Percentiles rank a stretch among this genome's conserved stretches.
These are phyloP conservation scores for Rhizopogon sp. DNA, from an alignment of 768 basidiomycete species.

Conservation along the genomic window DNA sequence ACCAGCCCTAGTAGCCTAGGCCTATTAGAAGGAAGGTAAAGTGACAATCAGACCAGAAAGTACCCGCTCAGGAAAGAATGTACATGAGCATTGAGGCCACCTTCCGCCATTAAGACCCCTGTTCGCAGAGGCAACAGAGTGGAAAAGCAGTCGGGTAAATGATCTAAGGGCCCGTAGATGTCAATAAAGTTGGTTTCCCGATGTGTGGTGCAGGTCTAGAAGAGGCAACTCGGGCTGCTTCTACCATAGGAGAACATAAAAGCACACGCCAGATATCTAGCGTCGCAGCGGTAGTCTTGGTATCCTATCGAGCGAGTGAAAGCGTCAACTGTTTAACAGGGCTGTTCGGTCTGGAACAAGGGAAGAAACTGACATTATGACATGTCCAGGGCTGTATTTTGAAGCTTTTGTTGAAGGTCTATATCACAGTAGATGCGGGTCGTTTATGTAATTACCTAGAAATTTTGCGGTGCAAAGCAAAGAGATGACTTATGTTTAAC, in stretches of 20 bases:
- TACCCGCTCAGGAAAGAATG: too few species aligned
- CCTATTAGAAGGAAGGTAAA: too few species aligned
- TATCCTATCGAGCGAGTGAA: constrained; percentile 39
- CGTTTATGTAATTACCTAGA: not conserved
- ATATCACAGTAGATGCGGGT: constrained; percentile 15
- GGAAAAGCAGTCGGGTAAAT: constrained; percentile 26
- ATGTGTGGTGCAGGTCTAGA: constrained; percentile 13
- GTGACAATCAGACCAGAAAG: too few species aligned
- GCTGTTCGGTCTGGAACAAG: not conserved
- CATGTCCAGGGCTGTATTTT: constrained; percentile 54
- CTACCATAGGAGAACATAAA: not conserved
- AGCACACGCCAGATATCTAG: constrained; percentile 45
- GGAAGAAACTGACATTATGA: constrained; percentile 49
- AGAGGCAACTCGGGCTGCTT: not conserved
- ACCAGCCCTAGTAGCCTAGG: too few species aligned
- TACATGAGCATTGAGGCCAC: too few species aligned
- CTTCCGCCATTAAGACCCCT: too few species aligned
- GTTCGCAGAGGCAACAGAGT: constrained; percentile 18
- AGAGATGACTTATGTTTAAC: constrained; percentile 51
- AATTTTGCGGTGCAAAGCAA: not conserved
- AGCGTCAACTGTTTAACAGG: not conserved
- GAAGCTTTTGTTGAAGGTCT: constrained; percentile 67
- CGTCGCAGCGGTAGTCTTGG: constrained; percentile 56
- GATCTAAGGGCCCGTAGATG: constrained; percentile 22
- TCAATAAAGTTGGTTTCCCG: constrained; percentile 26